Evolutionary conservation across 805 yeast genomes (phyloP), one percentile per base, ranked within the genome.

Genomic region (Starmerella roubikii): DNA sequence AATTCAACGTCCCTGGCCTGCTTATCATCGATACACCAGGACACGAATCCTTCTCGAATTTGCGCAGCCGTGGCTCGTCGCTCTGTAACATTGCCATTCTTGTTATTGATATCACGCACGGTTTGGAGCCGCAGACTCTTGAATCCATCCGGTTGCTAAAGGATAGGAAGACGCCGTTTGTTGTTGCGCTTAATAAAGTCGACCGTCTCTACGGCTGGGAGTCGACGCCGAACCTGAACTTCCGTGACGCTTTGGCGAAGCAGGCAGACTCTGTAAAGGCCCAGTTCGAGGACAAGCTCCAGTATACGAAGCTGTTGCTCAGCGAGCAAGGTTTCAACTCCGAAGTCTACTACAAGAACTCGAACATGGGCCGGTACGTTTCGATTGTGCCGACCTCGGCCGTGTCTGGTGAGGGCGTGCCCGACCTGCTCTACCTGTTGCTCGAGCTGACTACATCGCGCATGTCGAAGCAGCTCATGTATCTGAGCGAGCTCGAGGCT

Each of bases 381-480:
- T 85, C 96, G 27, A 80, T 91, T 54, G 94, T 91, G 32, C 98
- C 99, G 53, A 91, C 99, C 16, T 88, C 97, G 46, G 99, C 99
- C 40, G 93, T 86, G 32, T 86, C 96, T 12, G 99, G 99, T 61
- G 99, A 91, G 66, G 99, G 99, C 81, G 93, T 91, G 53, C 98
- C 99, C 36, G 99, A 91, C 74, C 71, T 91, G 66, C 74, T 91
- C 57, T 85, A 95, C 88, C 72, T 91, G 61, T 68, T 91, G 57
- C 71, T 91, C 54, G 97, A 91, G 64, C 73, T 91, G 55, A 91
- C 98, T 13, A 97, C 91, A 66, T 81, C 83, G 76, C 80, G 98
- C 68, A 91, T 91, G 99, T 82, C 95, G 49, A 86, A 86, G 62
- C 96, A 88, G 69, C 77, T 91, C 66, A 88, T 83, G 88, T 91